Conservation (phyloP, 2,329 filamentous ascomycete species). For the Talaromyces sp. region DNA sequence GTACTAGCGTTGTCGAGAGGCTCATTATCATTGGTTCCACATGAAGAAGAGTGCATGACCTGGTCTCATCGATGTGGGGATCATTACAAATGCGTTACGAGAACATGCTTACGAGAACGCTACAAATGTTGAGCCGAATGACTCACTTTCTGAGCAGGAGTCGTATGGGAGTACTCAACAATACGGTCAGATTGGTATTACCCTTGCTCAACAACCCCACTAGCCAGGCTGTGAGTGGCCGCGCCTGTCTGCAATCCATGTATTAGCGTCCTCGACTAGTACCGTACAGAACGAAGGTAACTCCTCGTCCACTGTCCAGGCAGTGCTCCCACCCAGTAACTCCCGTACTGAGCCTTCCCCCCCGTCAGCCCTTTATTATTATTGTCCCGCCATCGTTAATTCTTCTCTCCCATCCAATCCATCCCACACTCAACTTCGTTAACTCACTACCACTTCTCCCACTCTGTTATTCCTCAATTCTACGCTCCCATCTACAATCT, state of each 20-base stretch:
- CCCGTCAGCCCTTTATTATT: slow-evolving; percentile 17
- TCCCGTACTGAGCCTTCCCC: slow-evolving; percentile 10
- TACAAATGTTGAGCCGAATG: slow-evolving; percentile 1
- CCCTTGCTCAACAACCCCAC: slow-evolving; percentile 4
- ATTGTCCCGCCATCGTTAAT: slow-evolving; percentile 13
- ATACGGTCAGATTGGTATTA: slow-evolving; percentile 8
- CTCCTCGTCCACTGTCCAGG: background rate
- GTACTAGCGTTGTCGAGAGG: background rate
- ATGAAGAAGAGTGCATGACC: background rate
- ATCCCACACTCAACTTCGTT: slow-evolving; percentile 22
- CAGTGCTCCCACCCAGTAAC: slow-evolving; percentile 5
- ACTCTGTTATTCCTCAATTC: background rate
- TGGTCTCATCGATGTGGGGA: slow-evolving; percentile 3
- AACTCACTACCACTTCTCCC: background rate
- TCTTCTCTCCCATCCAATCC: slow-evolving; percentile 22
- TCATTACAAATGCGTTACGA: slow-evolving; percentile 1
- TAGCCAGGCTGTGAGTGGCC: background rate
- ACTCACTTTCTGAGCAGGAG: background rate
- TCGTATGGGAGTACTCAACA: background rate
- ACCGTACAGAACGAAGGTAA: slow-evolving; percentile 6
- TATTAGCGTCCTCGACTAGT: slow-evolving; percentile 2
- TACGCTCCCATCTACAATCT: background rate
- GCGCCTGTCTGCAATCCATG: background rate
- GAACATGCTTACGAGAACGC: background rate
- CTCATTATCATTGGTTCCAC: background rate